These are phyloP conservation scores for Amauroascus niger DNA, from an alignment of 2,329 filamentous ascomycete species.

Conservation along the genomic window DNA sequence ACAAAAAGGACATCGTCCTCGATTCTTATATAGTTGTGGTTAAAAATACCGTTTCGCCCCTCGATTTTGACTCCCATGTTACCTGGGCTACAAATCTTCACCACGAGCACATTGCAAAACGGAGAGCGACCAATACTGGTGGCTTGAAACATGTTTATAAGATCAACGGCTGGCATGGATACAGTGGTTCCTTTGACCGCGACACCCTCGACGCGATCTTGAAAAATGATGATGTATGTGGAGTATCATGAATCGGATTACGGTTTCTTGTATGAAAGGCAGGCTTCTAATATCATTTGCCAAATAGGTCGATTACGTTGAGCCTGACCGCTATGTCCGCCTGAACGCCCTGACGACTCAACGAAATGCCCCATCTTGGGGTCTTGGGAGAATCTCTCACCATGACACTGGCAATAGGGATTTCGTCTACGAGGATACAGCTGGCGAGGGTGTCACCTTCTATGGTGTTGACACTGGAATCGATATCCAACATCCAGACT, in stretches of 20 bases:
- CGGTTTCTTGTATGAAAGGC: too few species aligned
- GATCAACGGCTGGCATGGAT: constrained; percentile 15
- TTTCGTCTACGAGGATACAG: constrained; percentile 30
- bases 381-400: constrained; percentile 30
- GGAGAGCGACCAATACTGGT: not conserved
- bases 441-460: constrained; percentile 29
- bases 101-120: constrained; percentile 1
- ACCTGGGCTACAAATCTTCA: constrained; percentile 13
- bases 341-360: constrained; percentile 13
- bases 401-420: constrained; percentile 18
- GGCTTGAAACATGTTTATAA: constrained; percentile 13
- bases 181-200: constrained; percentile 14
- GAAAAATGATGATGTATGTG: constrained; percentile 12
- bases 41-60: constrained; percentile 10
- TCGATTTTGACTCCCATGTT: constrained; percentile 13
- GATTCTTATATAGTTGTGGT: constrained; percentile 16
- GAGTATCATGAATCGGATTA: not conserved
- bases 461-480: constrained; percentile 35
- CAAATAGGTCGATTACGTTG: constrained; percentile 17
- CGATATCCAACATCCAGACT: constrained; percentile 27
- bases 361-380: constrained; percentile 26
- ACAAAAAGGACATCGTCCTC: constrained; percentile 11
- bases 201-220: constrained; percentile 13
- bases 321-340: constrained; percentile 9
- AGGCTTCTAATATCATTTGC: not conserved